Conservation (phyloP, 495 filamentous ascomycete species). For the Ramalina peruviana region DNA sequence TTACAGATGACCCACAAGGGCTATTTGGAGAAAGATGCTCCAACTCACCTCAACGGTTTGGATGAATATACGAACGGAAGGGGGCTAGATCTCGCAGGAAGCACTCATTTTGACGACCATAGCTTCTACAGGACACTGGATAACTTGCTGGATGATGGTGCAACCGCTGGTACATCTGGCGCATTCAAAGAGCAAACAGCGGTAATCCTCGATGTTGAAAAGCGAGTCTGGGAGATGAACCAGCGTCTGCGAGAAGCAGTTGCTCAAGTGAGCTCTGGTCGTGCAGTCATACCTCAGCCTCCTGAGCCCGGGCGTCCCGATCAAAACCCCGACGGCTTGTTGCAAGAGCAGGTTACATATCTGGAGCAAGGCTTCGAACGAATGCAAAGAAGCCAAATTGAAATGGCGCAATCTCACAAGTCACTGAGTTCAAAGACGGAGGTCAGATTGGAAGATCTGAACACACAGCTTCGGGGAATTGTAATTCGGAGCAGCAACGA, state of each 20-base stretch:
- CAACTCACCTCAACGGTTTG: constrained; percentile 55
- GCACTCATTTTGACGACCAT: constrained; percentile 59
- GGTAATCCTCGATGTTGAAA: constrained; percentile 45
- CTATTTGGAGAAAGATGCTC: constrained; percentile 31
- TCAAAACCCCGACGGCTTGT: constrained; percentile 11
- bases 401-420: constrained; percentile 7
- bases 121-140: constrained; percentile 65
- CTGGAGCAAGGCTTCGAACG: constrained; percentile 32
- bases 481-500: constrained; percentile 33
- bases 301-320: constrained; percentile 4
- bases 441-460: constrained; percentile 35
- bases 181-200: constrained; percentile 18
- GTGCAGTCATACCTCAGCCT: constrained; percentile 21
- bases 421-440: constrained; percentile 22
- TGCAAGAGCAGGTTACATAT: constrained; percentile 37
- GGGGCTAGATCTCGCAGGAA: constrained; percentile 28
- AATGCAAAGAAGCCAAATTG: constrained; percentile 22
- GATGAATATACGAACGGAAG: constrained; percentile 42
- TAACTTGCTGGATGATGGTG: constrained; percentile 40
- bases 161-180: constrained; percentile 12
- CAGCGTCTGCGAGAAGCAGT: constrained; percentile 52
- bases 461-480: constrained; percentile 36
- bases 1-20: constrained; percentile 75
- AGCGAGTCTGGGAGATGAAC: constrained; percentile 60
- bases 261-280: constrained; percentile 40